Percentiles rank a stretch among this genome's conserved stretches.
Conservation (phyloP, 1,139 yeast species). For the Taiozyma sp. region DNA sequence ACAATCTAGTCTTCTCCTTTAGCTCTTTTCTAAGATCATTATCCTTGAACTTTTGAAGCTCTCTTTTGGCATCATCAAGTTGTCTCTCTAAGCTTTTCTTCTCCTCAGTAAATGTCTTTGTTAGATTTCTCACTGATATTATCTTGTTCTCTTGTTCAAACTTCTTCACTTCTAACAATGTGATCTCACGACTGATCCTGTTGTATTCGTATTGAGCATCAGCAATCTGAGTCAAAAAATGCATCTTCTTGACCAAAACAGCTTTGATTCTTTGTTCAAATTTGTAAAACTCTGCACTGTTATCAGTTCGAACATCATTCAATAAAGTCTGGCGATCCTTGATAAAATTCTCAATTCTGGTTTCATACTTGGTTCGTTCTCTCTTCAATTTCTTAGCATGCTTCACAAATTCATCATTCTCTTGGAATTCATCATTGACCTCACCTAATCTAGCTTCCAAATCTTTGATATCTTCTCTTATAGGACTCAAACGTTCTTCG, state of each 20-base stretch:
- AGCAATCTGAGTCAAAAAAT: constrained; percentile 24
- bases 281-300: constrained; percentile 12
- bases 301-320: constrained; percentile 20
- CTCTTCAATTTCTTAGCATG: constrained; percentile 16
- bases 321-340: constrained; percentile 26
- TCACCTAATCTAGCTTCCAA: constrained; percentile 15
- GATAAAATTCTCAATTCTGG: constrained; percentile 24
- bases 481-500: constrained; percentile 21
- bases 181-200: constrained; percentile 18
- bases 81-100: constrained; percentile 28
- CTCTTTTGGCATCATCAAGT: constrained; percentile 37
- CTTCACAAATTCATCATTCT: constrained; percentile 15
- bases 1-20: constrained; percentile 35
- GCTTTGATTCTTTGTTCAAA: constrained; percentile 18
- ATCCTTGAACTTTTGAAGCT: constrained; percentile 39
- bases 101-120: constrained; percentile 33
- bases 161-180: constrained; percentile 23
- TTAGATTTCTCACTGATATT: constrained; percentile 30
- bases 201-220: constrained; percentile 13
- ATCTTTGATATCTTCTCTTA: constrained; percentile 21
- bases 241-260: constrained; percentile 15
- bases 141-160: constrained; percentile 32
- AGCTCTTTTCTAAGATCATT: constrained; percentile 42
- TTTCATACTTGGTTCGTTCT: constrained; percentile 17
- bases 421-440: constrained; percentile 14